A percentile compares a stretch with the other conserved stretches of the same genome.
Evolutionary conservation across 208 protist species (phyloP).

Genomic region (Crithidia acanthocephali): DNA sequence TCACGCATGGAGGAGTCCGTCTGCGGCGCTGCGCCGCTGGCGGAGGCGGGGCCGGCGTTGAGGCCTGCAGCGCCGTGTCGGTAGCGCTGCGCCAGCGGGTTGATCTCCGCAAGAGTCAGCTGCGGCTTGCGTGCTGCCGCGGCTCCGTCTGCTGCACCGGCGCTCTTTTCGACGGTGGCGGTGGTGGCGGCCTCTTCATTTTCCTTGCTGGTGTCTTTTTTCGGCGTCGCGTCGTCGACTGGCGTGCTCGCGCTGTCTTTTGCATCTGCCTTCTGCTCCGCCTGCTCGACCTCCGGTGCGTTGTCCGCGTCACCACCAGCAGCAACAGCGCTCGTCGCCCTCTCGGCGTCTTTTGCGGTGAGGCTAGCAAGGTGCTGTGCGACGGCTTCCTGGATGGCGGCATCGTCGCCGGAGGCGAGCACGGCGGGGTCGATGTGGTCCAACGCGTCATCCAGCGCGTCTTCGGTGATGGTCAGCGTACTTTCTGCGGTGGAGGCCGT

Average conservation of each 20-base stretch:
- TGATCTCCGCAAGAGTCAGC: conserved; percentile 38
- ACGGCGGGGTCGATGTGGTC: conserved; percentile 18
- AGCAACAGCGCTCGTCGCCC: background rate
- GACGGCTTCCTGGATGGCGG: conserved; percentile 16
- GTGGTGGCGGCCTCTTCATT: background rate
- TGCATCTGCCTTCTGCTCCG: background rate
- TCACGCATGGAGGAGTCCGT: conserved; percentile 19
- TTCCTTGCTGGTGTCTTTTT: background rate
- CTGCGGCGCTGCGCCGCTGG: background rate
- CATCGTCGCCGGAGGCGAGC: conserved; percentile 1
- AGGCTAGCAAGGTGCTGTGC: conserved; percentile 1
- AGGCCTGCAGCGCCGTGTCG: background rate
- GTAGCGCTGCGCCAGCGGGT: conserved; percentile 27
- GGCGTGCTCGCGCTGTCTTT: too few species aligned
- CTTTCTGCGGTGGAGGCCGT: conserved; percentile 16
- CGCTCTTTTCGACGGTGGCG: background rate
- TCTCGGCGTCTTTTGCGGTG: background rate
- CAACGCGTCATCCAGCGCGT: conserved; percentile 26
- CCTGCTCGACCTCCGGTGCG: background rate
- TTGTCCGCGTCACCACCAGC: background rate
- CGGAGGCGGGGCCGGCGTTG: background rate
- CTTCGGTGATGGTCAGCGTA: conserved; percentile 14
- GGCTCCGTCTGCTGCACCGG: background rate
- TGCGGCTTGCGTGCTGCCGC: conserved; percentile 2
- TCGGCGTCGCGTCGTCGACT: too few species aligned